A percentile compares a stretch with the other conserved stretches of the same genome.
These are phyloP conservation scores for Microdochium paspali DNA, from an alignment of 2,329 filamentous ascomycete species.

Conservation along the genomic window DNA sequence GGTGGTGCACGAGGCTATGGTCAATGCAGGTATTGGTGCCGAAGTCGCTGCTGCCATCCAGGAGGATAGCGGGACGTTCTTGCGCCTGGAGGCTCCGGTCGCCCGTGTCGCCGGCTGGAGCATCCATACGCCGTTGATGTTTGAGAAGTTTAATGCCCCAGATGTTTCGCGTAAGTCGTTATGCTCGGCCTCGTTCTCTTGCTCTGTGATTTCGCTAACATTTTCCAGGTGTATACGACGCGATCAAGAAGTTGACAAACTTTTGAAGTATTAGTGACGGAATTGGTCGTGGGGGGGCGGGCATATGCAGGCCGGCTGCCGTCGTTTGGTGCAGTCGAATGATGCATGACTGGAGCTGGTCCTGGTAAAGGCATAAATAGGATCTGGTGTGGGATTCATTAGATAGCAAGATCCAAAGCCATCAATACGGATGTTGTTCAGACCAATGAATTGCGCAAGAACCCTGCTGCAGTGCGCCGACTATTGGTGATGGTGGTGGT, in stretches of 20 bases:
- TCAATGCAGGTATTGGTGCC: slow-evolving; percentile 81
- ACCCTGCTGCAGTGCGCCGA: no score
- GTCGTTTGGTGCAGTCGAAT: no score
- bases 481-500: no score
- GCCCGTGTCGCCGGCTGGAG: slow-evolving; percentile 83
- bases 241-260: slow-evolving; percentile 55
- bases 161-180: slow-evolving; percentile 72
- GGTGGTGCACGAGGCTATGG: slow-evolving; percentile 87
- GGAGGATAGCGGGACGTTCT: slow-evolving; percentile 65
- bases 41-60: slow-evolving; percentile 86
- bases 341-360: no score
- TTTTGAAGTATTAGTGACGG: no score
- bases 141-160: slow-evolving; percentile 72
- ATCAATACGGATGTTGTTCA: no score
- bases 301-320: no score
- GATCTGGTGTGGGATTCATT: no score
- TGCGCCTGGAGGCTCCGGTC: slow-evolving; percentile 77
- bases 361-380: no score
- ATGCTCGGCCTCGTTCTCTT: neutral
- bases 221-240: slow-evolving; percentile 56
- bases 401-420: no score
- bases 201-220: slow-evolving; percentile 14
- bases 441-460: no score
- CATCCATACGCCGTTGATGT: slow-evolving; percentile 70
- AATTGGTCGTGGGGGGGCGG: no score